Evolutionary conservation across 257 asterid genomes (phyloP).

Genomic region (Nicotiana undulata): DNA sequence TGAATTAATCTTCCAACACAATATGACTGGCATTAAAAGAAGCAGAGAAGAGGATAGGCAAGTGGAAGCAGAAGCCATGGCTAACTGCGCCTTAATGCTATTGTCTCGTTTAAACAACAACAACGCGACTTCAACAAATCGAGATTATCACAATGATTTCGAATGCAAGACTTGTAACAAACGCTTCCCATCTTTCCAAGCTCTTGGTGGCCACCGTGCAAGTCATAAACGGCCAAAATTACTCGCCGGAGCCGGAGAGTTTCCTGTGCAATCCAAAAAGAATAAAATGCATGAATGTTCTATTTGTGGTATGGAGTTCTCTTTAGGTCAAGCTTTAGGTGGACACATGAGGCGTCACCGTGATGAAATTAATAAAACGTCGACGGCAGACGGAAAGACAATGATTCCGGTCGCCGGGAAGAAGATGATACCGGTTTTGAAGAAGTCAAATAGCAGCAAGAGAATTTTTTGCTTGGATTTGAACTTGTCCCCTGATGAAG

Average conservation of each 20-base stretch:
- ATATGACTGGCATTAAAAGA: neutral
- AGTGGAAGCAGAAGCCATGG: conserved; percentile 1
- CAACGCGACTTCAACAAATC: neutral
- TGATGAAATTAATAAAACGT: neutral
- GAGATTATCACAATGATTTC: neutral
- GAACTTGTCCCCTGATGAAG: neutral
- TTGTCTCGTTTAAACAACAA: neutral
- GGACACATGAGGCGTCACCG: conserved; percentile 13
- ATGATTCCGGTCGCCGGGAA: too few relatives aligned
- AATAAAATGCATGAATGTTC: neutral
- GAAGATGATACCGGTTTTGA: neutral
- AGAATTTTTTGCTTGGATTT: neutral
- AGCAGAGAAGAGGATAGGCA: neutral
- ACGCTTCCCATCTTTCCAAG: conserved; percentile 3
- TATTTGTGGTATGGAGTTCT: neutral
- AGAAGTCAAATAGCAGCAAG: neutral
- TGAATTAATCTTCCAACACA: too few relatives aligned
- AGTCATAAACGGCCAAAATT: conserved; percentile 4
- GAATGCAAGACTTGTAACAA: conserved; percentile 8
- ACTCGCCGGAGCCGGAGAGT: neutral
- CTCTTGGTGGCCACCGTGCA: conserved; percentile 5
- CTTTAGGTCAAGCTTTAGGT: conserved; percentile 4
- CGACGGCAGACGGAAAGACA: too few relatives aligned
- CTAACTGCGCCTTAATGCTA: neutral
- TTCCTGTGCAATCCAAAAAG: neutral